A percentile compares a stretch with the other conserved stretches of the same genome.
Evolutionary conservation across 495 filamentous ascomycete species (phyloP).

Genomic region (Penicillium waksmanii): DNA sequence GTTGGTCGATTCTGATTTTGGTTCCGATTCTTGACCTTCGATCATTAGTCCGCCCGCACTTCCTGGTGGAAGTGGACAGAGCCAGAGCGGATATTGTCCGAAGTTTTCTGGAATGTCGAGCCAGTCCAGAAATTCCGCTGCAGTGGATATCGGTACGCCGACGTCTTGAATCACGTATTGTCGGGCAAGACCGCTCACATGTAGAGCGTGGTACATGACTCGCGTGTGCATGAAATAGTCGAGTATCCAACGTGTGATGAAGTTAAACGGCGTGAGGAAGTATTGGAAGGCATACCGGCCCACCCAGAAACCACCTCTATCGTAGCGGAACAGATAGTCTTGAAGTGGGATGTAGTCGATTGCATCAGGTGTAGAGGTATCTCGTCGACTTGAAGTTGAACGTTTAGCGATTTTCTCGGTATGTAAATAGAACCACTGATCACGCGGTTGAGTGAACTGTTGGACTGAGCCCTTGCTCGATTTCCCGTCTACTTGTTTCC

Average conservation of each 20-base stretch:
- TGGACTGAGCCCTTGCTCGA: conserved; percentile 20
- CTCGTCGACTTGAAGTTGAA: conserved; percentile 1
- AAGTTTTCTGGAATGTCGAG: conserved; percentile 42
- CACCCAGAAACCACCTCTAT: conserved; percentile 65
- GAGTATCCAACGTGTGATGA: conserved; percentile 54
- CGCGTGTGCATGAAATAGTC: conserved; percentile 58
- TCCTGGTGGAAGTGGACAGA: conserved; percentile 48
- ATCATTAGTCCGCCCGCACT: conserved; percentile 10
- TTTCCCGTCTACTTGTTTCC: conserved; percentile 31
- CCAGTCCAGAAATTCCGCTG: conserved; percentile 53
- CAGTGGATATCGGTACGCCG: conserved; percentile 52
- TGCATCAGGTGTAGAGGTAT: conserved; percentile 6
- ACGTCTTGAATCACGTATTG: conserved; percentile 61
- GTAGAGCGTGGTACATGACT: conserved; percentile 59
- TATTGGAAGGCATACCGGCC: conserved; percentile 55
- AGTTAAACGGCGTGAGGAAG: conserved; percentile 59
- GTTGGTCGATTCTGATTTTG: conserved; percentile 31
- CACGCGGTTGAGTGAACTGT: conserved; percentile 50
- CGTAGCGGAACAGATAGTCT: conserved; percentile 67
- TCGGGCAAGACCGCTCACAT: conserved; percentile 52
- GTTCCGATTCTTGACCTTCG: conserved; percentile 8
- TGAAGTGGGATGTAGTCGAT: conserved; percentile 55
- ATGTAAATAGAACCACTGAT: conserved; percentile 66
- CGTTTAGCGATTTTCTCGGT: conserved; percentile 29
- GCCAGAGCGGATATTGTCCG: conserved; percentile 61